Conservation (phyloP, 2,329 filamentous ascomycete species). For the Diplodia intermedia region DNA sequence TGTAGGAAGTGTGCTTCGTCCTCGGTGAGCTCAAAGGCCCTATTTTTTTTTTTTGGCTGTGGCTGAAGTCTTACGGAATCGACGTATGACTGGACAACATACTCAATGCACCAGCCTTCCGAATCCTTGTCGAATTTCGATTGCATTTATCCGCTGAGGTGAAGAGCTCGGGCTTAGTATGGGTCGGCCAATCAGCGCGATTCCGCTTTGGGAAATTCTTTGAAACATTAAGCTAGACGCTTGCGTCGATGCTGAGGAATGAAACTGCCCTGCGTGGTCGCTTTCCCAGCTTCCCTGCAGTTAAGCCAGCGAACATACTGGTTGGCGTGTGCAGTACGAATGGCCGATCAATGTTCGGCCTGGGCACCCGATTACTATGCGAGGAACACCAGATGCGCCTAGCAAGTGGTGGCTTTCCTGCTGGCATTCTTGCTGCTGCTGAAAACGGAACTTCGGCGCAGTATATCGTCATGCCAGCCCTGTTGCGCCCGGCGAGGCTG, state of each 20-base stretch:
- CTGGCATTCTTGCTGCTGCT: not conserved
- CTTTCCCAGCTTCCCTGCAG: not conserved
- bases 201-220: not conserved
- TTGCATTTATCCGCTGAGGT: not conserved
- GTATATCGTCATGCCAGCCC: not conserved
- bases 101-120: not conserved
- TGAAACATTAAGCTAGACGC: not conserved
- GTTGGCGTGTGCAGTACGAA: not conserved
- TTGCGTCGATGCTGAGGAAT: not conserved
- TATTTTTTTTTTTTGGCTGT: too few species aligned
- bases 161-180: not conserved
- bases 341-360: not conserved
- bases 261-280: not conserved
- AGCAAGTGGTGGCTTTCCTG: not conserved
- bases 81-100: too few species aligned
- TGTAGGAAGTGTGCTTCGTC: too few species aligned
- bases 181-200: not conserved
- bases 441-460: not conserved
- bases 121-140: not conserved
- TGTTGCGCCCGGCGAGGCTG: not conserved
- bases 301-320: not conserved
- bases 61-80: too few species aligned
- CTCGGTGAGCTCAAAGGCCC: too few species aligned
- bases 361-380: not conserved
- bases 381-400: too few species aligned